Base-by-base conservation (phyloP, 164 flowering plant species). In the Buxus sempervirens region DNA sequence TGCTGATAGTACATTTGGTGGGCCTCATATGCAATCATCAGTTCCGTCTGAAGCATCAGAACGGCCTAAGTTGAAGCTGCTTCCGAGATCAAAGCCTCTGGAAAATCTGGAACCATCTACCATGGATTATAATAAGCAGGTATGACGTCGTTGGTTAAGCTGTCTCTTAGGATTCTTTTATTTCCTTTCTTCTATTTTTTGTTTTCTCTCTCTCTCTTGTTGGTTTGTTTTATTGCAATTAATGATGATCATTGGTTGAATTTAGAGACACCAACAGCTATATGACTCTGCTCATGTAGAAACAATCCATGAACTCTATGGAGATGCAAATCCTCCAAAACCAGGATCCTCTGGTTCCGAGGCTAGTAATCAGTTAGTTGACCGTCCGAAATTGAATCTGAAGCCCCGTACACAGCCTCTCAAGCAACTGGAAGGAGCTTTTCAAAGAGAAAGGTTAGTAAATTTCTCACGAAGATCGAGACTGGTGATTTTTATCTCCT, bases 41-140 rank as follows among this genome's bases (percentile, higher is more conserved):
- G 60, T 62, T 38, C 74, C 75, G 65, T 51, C 75, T 58, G 95
- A 89, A 76, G 80, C 70, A 54, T 59, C 70, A 4, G 98, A 86
- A 67, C 70, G 98, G 67, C 98, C 95, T 22, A 93, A 88, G 78
- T 70, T 91, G 77, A 93, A 85, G 78, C 79, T 91, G 38, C 84
- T 86, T 60, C 95, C 97, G 15, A 82, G 95, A 74, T 75, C 90
- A 67, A 93, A 80, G 78, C 95, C 92, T 21, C 24, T 86, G 66
- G 97, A 87, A 45, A 68, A 26, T 64, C 27, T 51, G 22, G 96
- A 89, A 62, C 63, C 80, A 22, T 70, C 76, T 60, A 64, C 58
- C 16, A 53, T 65, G 64, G 85, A 85, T 57, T 63, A 67, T 75
- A 83, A 84, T 67, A 88, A 81, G 68, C 89, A 81, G 93, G 99